Base-by-base conservation (phyloP, 2,329 filamentous ascomycete species). In the Mycosphaerella sp. region DNA sequence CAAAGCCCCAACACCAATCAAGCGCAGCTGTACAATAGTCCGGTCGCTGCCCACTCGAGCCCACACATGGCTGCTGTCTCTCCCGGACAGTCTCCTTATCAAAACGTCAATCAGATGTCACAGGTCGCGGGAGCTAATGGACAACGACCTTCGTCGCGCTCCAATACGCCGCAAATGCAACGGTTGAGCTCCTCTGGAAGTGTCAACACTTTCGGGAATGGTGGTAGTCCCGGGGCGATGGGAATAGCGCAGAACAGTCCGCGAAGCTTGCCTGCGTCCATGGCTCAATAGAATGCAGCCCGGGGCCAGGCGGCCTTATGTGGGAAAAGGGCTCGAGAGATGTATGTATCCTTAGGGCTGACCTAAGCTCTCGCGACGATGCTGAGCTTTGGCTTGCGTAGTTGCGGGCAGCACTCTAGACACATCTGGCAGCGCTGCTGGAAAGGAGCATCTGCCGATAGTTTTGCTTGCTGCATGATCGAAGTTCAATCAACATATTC, bases 121-220 rank as follows among this genome's bases (percentile, higher is more conserved):
- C 52, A 50, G 14, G 55, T 57, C 50, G 28, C 28, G 6, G 50
- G 48, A 27, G 50, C 52, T 40, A 49, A 49, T 39, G 56, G 34
- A 32, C 50, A 58, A 39, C 44, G 60, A 16, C 59, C 61, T 13
- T 55, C 64, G 13, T 65, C 61, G 28, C 51, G 65, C 14, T 64
- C 59, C n/a, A 60, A 60, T 8, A 66, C 64, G 12, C 66, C 64
- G 8, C 63, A 64, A 42, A 64, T 66, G 61, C 59, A 63, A 46
- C 53, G 65, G 12, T 46, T 67, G 36, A 60, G 64, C 7, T 65
- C 62, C 36, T 63, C 62, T 7, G 60, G 60, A 9, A 65, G 61
- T 42, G 57, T 54, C n/a, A 53, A 54, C 6, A 56, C 50, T 2
- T 55, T 59, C 42, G 50, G 55, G 14, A 58, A 50, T 35, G 37